Evolutionary conservation across 768 basidiomycete genomes (phyloP).

Genomic region (Naganishia onofrii): DNA sequence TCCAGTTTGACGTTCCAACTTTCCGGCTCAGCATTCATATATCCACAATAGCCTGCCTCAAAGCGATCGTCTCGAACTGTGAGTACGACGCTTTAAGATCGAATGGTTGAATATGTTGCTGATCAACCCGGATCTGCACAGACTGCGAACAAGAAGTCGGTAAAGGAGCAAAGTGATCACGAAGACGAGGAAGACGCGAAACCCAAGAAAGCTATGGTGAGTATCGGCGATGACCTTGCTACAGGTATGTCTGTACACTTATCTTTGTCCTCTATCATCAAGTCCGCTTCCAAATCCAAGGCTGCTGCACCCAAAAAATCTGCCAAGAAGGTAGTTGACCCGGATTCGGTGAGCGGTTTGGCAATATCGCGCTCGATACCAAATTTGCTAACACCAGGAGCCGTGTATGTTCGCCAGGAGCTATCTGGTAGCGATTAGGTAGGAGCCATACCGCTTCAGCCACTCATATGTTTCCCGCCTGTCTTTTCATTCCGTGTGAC

Average conservation of each 20-base stretch:
- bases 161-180: slow-evolving; percentile 26
- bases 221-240: neutral
- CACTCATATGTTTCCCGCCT: too few species aligned
- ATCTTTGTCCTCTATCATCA: neutral
- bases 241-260: neutral
- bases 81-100: neutral
- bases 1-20: too few species aligned
- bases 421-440: slow-evolving; percentile 4
- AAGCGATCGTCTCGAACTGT: slow-evolving; percentile 25
- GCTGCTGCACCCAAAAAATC: slow-evolving; percentile 11
- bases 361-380: neutral
- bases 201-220: slow-evolving; percentile 18
- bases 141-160: slow-evolving; percentile 26
- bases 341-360: slow-evolving; percentile 8
- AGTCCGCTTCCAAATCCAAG: slow-evolving; percentile 13
- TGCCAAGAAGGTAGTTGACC: slow-evolving; percentile 6
- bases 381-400: neutral
- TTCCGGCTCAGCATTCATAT: neutral
- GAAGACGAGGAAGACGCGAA: slow-evolving; percentile 6
- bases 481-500: too few species aligned
- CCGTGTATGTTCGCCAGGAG: neutral
- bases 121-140: neutral
- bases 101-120: neutral
- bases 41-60: neutral
- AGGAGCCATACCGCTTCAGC: too few species aligned